phyloP scores from a whole-genome alignment of 192 early-diverging fungal genomes.

The Allomyces javanicus region DNA sequence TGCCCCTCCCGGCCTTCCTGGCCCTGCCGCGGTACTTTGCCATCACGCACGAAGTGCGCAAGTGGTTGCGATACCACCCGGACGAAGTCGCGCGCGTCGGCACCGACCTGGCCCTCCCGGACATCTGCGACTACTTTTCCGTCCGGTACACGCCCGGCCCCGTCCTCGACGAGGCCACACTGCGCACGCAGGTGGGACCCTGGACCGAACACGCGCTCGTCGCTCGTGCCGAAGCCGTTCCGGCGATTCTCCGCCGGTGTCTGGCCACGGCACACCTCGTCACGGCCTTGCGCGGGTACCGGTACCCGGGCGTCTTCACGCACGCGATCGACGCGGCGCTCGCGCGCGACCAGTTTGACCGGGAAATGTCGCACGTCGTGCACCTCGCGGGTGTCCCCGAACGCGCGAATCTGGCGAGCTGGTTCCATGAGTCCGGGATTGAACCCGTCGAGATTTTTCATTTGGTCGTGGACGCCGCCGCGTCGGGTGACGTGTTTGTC shows the following conservation, averaged over 20 bases:
- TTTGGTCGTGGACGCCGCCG: slow-evolving; percentile 27
- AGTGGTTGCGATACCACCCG: slow-evolving; percentile 40
- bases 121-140: slow-evolving; percentile 35
- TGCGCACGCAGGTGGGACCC: too few species aligned
- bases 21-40: slow-evolving; percentile 43
- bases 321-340: slow-evolving; percentile 42
- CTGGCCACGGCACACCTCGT: slow-evolving; percentile 40
- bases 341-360: slow-evolving; percentile 40
- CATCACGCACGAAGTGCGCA: slow-evolving; percentile 38
- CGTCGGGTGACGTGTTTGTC: slow-evolving; percentile 42
- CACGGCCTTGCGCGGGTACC: slow-evolving; percentile 23
- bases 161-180: too few species aligned
- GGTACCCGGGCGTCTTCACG: slow-evolving; percentile 31
- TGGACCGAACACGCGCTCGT: neutral
- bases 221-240: neutral
- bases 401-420: slow-evolving; percentile 11
- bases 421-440: too few species aligned
- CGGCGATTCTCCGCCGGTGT: slow-evolving; percentile 14
- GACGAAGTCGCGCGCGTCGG: slow-evolving; percentile 21
- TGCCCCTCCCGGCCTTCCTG: slow-evolving; percentile 34
- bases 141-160: slow-evolving; percentile 13
- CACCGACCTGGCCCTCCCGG: slow-evolving; percentile 22
- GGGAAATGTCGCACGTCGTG: slow-evolving; percentile 36
- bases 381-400: slow-evolving; percentile 40
- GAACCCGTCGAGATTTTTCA: slow-evolving; percentile 2